Evolutionary conservation across 2,329 filamentous ascomycete genomes (phyloP), one percentile per base, ranked within the genome.

Genomic region (Penicillium expansum): DNA sequence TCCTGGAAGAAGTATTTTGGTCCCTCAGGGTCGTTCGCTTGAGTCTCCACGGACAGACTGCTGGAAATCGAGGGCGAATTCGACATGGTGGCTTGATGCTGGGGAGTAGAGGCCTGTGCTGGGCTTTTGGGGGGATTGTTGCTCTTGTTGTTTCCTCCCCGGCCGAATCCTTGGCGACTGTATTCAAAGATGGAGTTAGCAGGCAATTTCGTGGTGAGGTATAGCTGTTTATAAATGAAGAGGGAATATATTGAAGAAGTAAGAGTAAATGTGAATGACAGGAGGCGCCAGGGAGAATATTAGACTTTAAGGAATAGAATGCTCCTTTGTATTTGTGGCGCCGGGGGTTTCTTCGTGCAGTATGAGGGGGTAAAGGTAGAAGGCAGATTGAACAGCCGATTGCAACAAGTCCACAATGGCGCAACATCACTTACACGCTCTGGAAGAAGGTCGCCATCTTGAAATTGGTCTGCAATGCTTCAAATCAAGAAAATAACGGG

Each of bases 1-100:
- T 80, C 78, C 62, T 78, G 76, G 62, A 80, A 79, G 63, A 80
- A 81, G 64, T 79, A 80, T 63, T 80, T 80, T 33, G 75, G 73
- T n/a, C 73, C 68, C 62, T 75, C 71, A 55, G 78, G 74, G 33
- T 75, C 73, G 61, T 76, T 76, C 53, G 67, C 63, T 60, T 71
- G 63, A 60, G 68, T 74, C 51, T 77, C 75, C 35, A 73, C 55
- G 45, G 69, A 70, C 35, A 72, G 62, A 49, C 66, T 74, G 45
- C 74, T 74, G 9, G 72, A 67, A 37, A 75, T 59, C 18, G 75
- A 75, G n/a, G 73, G 71, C 11, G 76, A 77, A 58, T 73, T 76
- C 33, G 72, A 64, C 53, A 75, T 65, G 59, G 67, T 56, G 55
- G 67, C 62, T 59, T 56, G 54, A 35, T 56, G 54, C 43, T 69